phyloP scores from a whole-genome alignment of 2,329 filamentous ascomycete genomes.

The Laburnicola sp. region DNA sequence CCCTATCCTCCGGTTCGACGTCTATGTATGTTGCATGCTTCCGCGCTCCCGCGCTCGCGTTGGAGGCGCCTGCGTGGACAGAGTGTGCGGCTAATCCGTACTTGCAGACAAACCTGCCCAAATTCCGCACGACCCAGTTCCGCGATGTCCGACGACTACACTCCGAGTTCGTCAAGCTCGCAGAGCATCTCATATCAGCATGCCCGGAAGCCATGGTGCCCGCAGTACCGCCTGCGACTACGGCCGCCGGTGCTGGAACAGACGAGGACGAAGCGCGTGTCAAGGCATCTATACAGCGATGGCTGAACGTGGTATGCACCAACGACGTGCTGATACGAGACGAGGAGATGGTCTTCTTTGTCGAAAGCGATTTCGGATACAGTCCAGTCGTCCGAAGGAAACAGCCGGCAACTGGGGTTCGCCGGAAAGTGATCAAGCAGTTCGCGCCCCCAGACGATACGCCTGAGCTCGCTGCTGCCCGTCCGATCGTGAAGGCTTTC shows the following conservation, averaged over 20 bases:
- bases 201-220: conserved; percentile 95
- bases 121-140: conserved; percentile 96
- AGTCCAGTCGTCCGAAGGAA: conserved; percentile 94
- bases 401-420: conserved; percentile 93
- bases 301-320: conserved; percentile 90
- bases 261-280: conserved; percentile 92
- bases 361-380: conserved; percentile 99
- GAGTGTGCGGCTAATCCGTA: conserved; percentile 1
- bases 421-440: conserved; percentile 94
- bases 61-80: too few relatives aligned
- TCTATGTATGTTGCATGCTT: conserved; percentile 69
- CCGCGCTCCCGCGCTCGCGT: conserved; percentile 9
- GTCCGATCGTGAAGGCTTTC: conserved; percentile 91
- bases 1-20: conserved; percentile 90
- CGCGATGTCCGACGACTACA: conserved; percentile 94
- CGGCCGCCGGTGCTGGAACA: conserved; percentile 90
- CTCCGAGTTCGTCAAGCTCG: conserved; percentile 95
- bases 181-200: conserved; percentile 92
- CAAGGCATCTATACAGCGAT: conserved; percentile 87
- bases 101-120: conserved; percentile 90
- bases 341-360: conserved; percentile 96
- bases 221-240: conserved; percentile 90
- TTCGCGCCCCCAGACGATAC: conserved; percentile 98
- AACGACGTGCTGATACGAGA: conserved; percentile 93
- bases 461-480: conserved; percentile 85